Evolutionary conservation across 2,329 filamentous ascomycete genomes (phyloP), one percentile per base, ranked within the genome.

Genomic region (Paracamarosporium sp.): DNA sequence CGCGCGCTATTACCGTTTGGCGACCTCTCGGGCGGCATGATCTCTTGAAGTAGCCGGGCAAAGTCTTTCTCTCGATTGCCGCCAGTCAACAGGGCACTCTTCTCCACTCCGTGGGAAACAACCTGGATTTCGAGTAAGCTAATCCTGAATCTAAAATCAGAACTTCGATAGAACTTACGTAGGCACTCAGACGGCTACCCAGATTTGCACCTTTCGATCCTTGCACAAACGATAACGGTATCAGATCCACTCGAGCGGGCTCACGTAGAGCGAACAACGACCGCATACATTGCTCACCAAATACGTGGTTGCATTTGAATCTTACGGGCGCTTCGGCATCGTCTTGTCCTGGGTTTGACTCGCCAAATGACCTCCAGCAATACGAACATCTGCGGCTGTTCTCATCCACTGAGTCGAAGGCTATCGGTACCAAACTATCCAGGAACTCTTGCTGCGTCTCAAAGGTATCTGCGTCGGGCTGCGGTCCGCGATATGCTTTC

Each of bases 341-440:
- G 54, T 67, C 57, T 13, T 53, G 40, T 1, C 55, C 63, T 8
- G 58, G 58, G 46, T 62, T 61, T 4, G 53, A 44, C 40, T 66
- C 63, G 20, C 62, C 65, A n/a, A 60, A 66, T 1, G 12, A 22
- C 56, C 62, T 68, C 65, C 63, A 66, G 52, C 65, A 68, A 31
- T 63, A 58, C 2, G 57, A 36, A 30, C 65, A 66, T 25, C 45
- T 59, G 13, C 56, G 63, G 20, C 50, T 52, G 27, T 55, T 38
- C 9, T 46, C 55, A 8, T 55, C 57, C 1, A 67, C 41, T 1
- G 52, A 25, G 5, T 59, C 55, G 6, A 64, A 33, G 6, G 56
- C 17, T 4, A 63, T 47, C 0, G 64, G 44, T 4, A 25, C 6
- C 4, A 67, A 47, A 31, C 61, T 64, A 20, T 62, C 58, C 3